phyloP scores from a whole-genome alignment of 208 protist species.

The Plasmodiophora brassicae region DNA sequence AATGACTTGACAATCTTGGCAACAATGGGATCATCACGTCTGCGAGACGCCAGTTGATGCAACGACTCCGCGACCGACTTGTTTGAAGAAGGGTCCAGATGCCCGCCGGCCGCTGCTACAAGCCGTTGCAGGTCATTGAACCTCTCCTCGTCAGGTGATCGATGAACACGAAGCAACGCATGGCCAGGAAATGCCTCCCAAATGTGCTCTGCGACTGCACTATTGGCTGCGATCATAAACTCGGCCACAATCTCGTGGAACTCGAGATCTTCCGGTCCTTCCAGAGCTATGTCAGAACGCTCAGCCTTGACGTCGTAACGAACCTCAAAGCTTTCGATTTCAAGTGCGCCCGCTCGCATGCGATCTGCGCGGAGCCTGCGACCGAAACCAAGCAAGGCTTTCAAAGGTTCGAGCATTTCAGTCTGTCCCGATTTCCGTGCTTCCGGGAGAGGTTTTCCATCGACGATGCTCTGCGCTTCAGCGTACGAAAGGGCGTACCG shows the following conservation, averaged over 20 bases:
- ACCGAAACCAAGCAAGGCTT: neutral
- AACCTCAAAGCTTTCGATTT: conserved; percentile 52
- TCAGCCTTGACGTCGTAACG: conserved; percentile 42
- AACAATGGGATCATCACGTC: conserved; percentile 60
- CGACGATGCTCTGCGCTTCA: conserved; percentile 48
- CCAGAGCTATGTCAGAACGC: conserved; percentile 47
- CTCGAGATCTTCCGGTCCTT: conserved; percentile 49
- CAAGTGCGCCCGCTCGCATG: conserved; percentile 51
- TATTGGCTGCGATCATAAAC: conserved; percentile 78
- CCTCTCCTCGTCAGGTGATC: conserved; percentile 49
- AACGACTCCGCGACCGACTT: conserved; percentile 63
- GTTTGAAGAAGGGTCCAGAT: conserved; percentile 39
- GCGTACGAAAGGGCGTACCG: conserved; percentile 57
- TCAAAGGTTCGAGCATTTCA: conserved; percentile 28
- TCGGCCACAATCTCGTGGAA: conserved; percentile 63
- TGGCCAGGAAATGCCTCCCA: conserved; percentile 55
- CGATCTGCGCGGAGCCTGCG: conserved; percentile 12
- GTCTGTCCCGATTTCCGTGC: neutral
- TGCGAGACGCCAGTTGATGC: conserved; percentile 31
- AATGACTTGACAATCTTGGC: conserved; percentile 67
- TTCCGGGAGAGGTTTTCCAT: conserved; percentile 48
- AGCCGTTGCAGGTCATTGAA: conserved; percentile 39
- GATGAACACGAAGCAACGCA: conserved; percentile 72
- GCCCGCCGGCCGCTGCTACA: neutral
- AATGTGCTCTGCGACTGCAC: conserved; percentile 68